Evolutionary conservation across 169 alveolate species (phyloP), one percentile per base, ranked within the genome.

Genomic region (Plasmodium chabaudi): DNA sequence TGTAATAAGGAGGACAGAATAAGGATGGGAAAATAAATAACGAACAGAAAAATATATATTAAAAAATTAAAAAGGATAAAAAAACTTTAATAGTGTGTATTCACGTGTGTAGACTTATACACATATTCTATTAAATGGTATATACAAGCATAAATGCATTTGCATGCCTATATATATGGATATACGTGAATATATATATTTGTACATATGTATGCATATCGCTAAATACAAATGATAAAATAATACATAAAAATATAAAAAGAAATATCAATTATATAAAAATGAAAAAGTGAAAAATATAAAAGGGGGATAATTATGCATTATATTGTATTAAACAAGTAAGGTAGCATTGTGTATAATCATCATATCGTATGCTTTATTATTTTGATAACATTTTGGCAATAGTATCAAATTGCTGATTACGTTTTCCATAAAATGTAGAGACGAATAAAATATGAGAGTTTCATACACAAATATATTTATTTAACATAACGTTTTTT

Each of bases 401-500:
- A 57, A 59, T 49, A 51, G 57, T 72, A 39, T 57, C 72, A 61
- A 72, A 34, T 6, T 49, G 42, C 9, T 59, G 47, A 34, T 27
- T 25, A 17, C 23, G 19, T 13, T 71, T 46, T 71, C 47, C 46
- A 34, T 39, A 42, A 42, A 59, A 71, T 56, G 23, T 53, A 70
- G 27, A 56, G 57, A 67, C 10, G 47, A 44, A 46, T 44, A 17
- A 67, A 51, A 51, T 51, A 51, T 51, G 59, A 51, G 19, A n/a
- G n/a, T 67, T 42, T 7, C 21, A 67, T 42, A 44, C 60, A 67
- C 13, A 25, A n/a, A 57, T 72, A 72, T 64, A 72, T 53, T 17
- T 21, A 71, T 71, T 68, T 68, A 42, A 56, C 25, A 46, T 68
- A 23, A 12, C 47, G 21, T 46, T 68, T 12, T 27, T 68, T 68